Percentiles rank a stretch among this genome's conserved stretches.
Conservation (phyloP, 2,329 filamentous ascomycete genomes). For the Stachybotrys echinatus region DNA sequence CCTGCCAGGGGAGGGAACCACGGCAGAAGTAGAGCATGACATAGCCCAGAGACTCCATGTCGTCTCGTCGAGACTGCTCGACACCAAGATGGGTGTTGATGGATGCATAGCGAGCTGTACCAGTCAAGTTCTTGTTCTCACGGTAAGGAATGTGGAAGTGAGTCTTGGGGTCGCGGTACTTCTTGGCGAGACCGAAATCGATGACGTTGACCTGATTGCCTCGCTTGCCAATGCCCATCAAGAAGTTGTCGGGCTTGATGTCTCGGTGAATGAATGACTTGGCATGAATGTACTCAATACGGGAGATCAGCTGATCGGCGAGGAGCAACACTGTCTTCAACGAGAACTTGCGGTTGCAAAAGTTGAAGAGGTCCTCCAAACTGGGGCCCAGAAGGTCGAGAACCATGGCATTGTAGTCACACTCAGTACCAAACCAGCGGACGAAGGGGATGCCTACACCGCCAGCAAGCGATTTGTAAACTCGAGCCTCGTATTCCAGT, state of each 20-base stretch:
- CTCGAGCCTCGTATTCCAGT: conserved; percentile 96
- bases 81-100: conserved; percentile 99
- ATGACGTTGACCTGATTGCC: conserved; percentile 99
- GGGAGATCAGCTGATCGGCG: conserved; percentile 96
- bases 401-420: conserved; percentile 99
- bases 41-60: conserved; percentile 98
- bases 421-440: conserved; percentile 98
- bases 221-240: conserved; percentile 98
- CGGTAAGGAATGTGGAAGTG: conserved; percentile 99
- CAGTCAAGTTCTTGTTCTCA: conserved; percentile 99
- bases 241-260: conserved; percentile 99
- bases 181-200: conserved; percentile 98
- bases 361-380: conserved; percentile 98
- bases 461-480: conserved; percentile 84
- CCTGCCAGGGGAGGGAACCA: conserved; percentile 97
- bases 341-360: conserved; percentile 99
- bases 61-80: conserved; percentile 97
- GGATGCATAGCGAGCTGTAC: conserved; percentile 95
- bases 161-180: conserved; percentile 99
- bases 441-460: conserved; percentile 98
- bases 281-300: conserved; percentile 99
- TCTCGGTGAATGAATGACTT: conserved; percentile 99
- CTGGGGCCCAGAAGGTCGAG: conserved; percentile 93
- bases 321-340: conserved; percentile 96
- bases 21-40: conserved; percentile 99